These are phyloP conservation scores for Elongisporangium anandrum DNA, from an alignment of 352 stramenopile species.

Conservation along the genomic window DNA sequence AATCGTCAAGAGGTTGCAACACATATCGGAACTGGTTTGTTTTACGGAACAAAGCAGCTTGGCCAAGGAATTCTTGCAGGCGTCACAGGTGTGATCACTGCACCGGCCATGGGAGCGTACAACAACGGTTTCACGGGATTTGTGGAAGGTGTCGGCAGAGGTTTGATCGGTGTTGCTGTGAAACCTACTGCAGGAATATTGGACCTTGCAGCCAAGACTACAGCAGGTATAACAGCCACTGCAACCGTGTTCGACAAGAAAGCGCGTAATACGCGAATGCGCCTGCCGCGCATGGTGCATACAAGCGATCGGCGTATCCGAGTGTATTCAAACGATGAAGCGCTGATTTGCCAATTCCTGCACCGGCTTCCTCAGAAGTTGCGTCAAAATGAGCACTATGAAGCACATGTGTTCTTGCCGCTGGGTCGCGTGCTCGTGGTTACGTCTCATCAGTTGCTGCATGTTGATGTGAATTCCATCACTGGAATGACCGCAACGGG, in stretches of 20 bases:
- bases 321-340: constrained; percentile 73
- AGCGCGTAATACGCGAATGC: constrained; percentile 48
- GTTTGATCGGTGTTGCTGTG: constrained; percentile 83
- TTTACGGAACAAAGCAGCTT: constrained; percentile 89
- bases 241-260: constrained; percentile 82
- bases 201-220: constrained; percentile 72
- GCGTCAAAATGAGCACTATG: constrained; percentile 73
- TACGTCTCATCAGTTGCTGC: constrained; percentile 73
- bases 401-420: constrained; percentile 69
- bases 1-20: constrained; percentile 82
- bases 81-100: constrained; percentile 89
- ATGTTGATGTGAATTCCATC: constrained; percentile 29
- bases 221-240: constrained; percentile 81
- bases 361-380: constrained; percentile 49
- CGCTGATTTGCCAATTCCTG: constrained; percentile 59
- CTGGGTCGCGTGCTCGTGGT: constrained; percentile 57
- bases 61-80: constrained; percentile 88
- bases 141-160: constrained; percentile 85
- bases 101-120: constrained; percentile 86
- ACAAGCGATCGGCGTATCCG: constrained; percentile 72
- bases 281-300: constrained; percentile 75
- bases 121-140: constrained; percentile 88
- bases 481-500: too few relatives aligned
- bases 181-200: constrained; percentile 86
- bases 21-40: constrained; percentile 76